Evolutionary conservation across 139 green algal genomes (phyloP), one percentile per base, ranked within the genome.

Genomic region (Tetradesmus obliquus): DNA sequence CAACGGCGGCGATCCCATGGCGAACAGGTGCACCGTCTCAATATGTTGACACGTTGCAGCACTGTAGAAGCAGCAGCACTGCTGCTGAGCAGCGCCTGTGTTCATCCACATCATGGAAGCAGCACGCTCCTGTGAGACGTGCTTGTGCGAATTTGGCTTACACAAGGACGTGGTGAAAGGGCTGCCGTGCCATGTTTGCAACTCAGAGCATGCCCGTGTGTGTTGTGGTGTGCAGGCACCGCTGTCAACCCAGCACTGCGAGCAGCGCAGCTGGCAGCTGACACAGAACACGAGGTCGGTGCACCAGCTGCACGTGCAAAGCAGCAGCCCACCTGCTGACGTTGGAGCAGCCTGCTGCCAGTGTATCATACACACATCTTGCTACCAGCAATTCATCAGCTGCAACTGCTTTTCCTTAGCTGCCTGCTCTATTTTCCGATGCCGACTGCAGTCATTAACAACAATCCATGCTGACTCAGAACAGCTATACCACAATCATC

Each of bases 1-100:
- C 85, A 51, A 89, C 85, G 1, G 85, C 85, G 20, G 85, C 85
- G 22, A 81, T 89, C 2, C 85, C 85, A 10, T 89, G 85, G 85
- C 71, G 85, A 12, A 89, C 85, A 13, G 85, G 85, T 89, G 17
- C 66, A 22, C 22, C 22, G 12, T 81, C 19, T 1, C 10, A 0
- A 76, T 2, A 5, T 24, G 17, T 20, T n/a, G n/a, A n/a, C n/a
- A n/a, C n/a, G n/a, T n/a, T n/a, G n/a, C n/a, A n/a, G n/a, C n/a
- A n/a, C n/a, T n/a, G n/a, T n/a, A n/a, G n/a, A 76, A 69, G 60
- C 24, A 66, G 32, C 62, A 51, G 32, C n/a, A n/a, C n/a, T n/a
- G n/a, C n/a, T n/a, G n/a, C n/a, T n/a, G n/a, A n/a, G n/a, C 84
- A 88, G 84, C 84, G 84, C 60, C 84, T 32, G 32, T 45, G 54